Percentiles rank a stretch among this genome's conserved stretches.
These are phyloP conservation scores for Kwoniella botswanensis DNA, from an alignment of 768 basidiomycete species.

Conservation along the genomic window DNA sequence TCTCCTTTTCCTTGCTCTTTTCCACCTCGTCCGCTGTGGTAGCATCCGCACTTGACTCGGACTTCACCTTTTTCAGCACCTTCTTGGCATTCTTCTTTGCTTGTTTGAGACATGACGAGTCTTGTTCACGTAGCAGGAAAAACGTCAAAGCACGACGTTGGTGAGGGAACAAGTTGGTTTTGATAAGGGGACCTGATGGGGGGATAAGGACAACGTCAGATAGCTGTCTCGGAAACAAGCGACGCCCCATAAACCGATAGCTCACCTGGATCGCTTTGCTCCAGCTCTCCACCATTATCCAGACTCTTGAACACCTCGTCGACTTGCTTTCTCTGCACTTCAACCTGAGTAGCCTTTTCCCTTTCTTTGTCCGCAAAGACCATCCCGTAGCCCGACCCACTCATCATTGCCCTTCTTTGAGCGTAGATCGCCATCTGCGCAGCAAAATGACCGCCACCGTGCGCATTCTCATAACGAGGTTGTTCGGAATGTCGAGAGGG, in stretches of 20 bases:
- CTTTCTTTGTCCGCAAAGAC: constrained; percentile 25
- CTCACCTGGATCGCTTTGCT: constrained; percentile 83
- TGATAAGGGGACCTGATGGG: constrained; percentile 63
- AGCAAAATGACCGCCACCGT: constrained; percentile 60
- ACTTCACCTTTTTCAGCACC: constrained; percentile 27
- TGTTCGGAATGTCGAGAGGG: constrained; percentile 63
- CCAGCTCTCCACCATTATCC: constrained; percentile 82
- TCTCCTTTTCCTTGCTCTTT: constrained; percentile 62
- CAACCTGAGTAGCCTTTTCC: constrained; percentile 71
- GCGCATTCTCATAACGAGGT: constrained; percentile 84
- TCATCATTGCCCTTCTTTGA: constrained; percentile 5
- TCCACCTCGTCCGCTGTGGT: constrained; percentile 31
- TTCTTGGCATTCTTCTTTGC: constrained; percentile 48
- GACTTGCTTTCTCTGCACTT: constrained; percentile 89
- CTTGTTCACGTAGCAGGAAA: constrained; percentile 79
- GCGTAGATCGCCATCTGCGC: constrained; percentile 28
- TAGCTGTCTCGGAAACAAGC: no score
- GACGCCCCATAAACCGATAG: constrained; percentile 29
- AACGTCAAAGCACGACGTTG: constrained; percentile 98
- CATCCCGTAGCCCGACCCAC: constrained; percentile 7
- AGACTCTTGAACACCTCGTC: constrained; percentile 91
- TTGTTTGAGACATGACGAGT: constrained; percentile 48
- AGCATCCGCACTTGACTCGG: constrained; percentile 31
- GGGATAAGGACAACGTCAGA: constrained; percentile 13
- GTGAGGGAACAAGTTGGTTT: constrained; percentile 90